Evolutionary conservation across 2,329 filamentous ascomycete genomes (phyloP), one percentile per base, ranked within the genome.

Genomic region (Septoria petroselini): DNA sequence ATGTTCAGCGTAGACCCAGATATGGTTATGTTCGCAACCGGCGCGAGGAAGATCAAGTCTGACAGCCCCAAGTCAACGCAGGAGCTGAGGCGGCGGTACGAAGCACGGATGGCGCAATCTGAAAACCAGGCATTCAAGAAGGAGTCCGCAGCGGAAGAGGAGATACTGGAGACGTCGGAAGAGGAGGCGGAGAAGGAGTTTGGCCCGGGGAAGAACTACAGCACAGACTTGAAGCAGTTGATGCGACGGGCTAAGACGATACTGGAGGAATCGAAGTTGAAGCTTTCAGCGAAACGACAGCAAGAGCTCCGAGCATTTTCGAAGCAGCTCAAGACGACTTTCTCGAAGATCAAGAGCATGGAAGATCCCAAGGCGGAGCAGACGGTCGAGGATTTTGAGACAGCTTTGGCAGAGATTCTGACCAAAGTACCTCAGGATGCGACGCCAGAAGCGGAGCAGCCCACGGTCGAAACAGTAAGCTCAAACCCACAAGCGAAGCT

Each of bases 1-100:
- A 88, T 98, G 83, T 98, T 98, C 77, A 89, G 95, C 68, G 91
- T 98, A 62, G 86, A 96, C 15, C 79, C 87, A 29, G 88, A 95
- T 31, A 83, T 85, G 61, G 93, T 98, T 49, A 78, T 98, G 70
- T 91, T 80, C 63, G 91, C 88, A 27, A 95, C 91, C 1, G 93
- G 93, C 51, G 78, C 80, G 19, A 79, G 81, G 41, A 70, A 69
- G 58, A 50, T 57, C 41, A 62, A 64, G 48, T 63, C 60, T 47
- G 50, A 53, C 33, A 63, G 53, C 40, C 54, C 61, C 55, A 65
- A 38, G 52, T 62, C 30, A 49, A 53, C 48, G 11, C 63, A 58
- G 53, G 61, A 54, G 37, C 31, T 45, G 37, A 42, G 41, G 45
- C 53, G 51, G 19, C 33, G 35, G 15, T 38, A 31, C 3, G 59